phyloP scores from a whole-genome alignment of 2,329 filamentous ascomycete genomes.

The Diaporthe caulivora region DNA sequence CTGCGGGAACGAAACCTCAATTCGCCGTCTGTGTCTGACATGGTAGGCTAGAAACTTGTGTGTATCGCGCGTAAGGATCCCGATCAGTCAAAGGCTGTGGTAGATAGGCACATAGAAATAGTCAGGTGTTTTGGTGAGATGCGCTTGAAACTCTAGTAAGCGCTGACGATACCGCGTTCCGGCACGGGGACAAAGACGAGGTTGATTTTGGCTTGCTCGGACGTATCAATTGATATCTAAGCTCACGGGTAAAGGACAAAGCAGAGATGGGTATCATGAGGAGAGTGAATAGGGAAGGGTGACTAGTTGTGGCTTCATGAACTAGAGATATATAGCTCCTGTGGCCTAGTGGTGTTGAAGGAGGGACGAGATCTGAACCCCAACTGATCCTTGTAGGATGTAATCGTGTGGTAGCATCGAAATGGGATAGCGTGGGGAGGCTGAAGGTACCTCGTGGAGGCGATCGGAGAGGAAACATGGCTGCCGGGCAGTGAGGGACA shows the following conservation, averaged over 20 bases:
- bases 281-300: not conserved
- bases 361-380: not conserved
- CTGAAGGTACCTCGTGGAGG: slow-evolving; percentile 25
- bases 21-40: slow-evolving; percentile 18
- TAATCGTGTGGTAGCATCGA: slow-evolving; percentile 26
- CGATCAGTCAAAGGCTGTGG: not conserved
- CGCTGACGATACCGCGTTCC: slow-evolving; percentile 4
- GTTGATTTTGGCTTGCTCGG: slow-evolving; percentile 1
- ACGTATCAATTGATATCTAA: not conserved
- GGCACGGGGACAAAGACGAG: slow-evolving; percentile 4
- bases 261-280: slow-evolving; percentile 27
- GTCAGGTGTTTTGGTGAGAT: not conserved
- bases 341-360: slow-evolving; percentile 12
- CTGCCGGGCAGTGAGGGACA: slow-evolving; percentile 13
- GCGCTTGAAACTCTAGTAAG: not conserved
- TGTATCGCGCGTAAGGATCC: not conserved
- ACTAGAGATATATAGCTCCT: slow-evolving; percentile 22
- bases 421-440: slow-evolving; percentile 25
- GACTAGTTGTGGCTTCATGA: slow-evolving; percentile 28
- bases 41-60: not conserved
- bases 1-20: not conserved
- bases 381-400: slow-evolving; percentile 19
- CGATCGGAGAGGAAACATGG: slow-evolving; percentile 9
- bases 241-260: not conserved
- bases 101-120: not conserved